Percentiles rank a stretch among this genome's conserved stretches.
Conservation (phyloP, 768 basidiomycete species). For the Boletellus ananiceps region DNA sequence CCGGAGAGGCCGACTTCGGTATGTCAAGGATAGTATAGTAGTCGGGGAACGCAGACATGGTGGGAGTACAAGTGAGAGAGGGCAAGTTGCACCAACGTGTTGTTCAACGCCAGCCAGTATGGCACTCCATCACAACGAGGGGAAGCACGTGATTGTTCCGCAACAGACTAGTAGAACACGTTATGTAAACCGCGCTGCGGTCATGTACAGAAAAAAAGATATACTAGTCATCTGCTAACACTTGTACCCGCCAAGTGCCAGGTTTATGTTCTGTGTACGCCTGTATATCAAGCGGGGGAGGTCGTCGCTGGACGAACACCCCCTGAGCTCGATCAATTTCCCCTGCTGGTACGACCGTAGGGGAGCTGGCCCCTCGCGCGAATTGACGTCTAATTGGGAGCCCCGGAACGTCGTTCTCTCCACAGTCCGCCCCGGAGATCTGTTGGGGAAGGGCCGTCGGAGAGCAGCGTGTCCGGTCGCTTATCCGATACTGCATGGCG, state of each 20-base stretch:
- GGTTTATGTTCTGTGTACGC: constrained; percentile 7
- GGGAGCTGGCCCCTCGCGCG: constrained; percentile 26
- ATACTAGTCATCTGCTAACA: constrained; percentile 14
- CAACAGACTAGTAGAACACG: not conserved
- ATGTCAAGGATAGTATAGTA: constrained; percentile 67
- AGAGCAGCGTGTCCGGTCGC: constrained; percentile 10
- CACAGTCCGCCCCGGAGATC: constrained; percentile 10
- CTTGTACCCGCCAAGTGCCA: constrained; percentile 8
- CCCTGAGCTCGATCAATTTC: constrained; percentile 17
- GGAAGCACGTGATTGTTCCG: constrained; percentile 19
- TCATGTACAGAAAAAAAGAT: no score
- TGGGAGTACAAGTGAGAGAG: constrained; percentile 18
- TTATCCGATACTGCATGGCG: not conserved
- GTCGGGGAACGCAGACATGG: constrained; percentile 75
- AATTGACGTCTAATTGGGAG: constrained; percentile 24
- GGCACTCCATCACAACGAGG: not conserved
- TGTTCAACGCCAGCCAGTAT: not conserved
- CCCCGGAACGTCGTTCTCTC: constrained; percentile 23
- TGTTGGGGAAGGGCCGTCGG: constrained; percentile 19
- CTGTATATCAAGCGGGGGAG: constrained; percentile 35
- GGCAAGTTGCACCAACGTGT: constrained; percentile 8
- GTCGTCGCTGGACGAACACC: constrained; percentile 38
- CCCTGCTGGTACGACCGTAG: constrained; percentile 14
- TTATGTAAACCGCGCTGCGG: no score
- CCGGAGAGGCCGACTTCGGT: constrained; percentile 52